Evolutionary conservation across 116 monocot species (phyloP).

Genomic region (Trichopus zeylanicus): DNA sequence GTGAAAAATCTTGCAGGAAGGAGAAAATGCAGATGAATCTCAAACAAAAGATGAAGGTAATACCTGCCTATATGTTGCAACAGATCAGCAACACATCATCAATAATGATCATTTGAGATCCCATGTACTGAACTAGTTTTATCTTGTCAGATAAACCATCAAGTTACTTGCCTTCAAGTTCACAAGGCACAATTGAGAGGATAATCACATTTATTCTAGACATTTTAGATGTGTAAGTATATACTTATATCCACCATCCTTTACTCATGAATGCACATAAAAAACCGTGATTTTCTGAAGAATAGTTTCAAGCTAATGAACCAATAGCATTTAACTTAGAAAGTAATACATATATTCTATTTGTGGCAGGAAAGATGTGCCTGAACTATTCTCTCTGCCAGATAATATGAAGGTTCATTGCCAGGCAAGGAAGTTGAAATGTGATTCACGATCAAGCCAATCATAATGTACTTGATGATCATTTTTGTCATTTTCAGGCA

Average conservation of each 20-base stretch:
- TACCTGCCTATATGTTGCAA: background rate
- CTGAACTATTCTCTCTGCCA: slow-evolving; percentile 45
- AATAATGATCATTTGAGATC: background rate
- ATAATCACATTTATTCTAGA: slow-evolving; percentile 41
- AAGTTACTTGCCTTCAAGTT: background rate
- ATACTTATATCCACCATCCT: background rate
- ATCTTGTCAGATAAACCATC: slow-evolving; percentile 10
- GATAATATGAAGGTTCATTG: slow-evolving; percentile 34
- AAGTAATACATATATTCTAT: background rate
- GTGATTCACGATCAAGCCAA: background rate
- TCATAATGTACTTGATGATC: background rate
- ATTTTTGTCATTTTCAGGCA: slow-evolving; percentile 8
- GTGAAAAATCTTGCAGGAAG: too few relatives aligned
- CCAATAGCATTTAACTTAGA: background rate
- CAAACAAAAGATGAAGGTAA: background rate
- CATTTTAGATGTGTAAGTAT: slow-evolving; percentile 40
- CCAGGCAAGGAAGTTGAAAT: background rate
- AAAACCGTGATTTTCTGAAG: background rate
- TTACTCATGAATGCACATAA: background rate
- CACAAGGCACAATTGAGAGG: slow-evolving; percentile 1
- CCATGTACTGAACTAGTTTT: background rate
- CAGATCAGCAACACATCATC: background rate
- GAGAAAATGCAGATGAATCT: background rate
- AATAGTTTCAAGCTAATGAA: background rate
- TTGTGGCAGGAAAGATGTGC: slow-evolving; percentile 36